A percentile compares a stretch with the other conserved stretches of the same genome.
Evolutionary conservation across 1,139 yeast genomes (phyloP).

Genomic region (Sugiyamaella castrensis): DNA sequence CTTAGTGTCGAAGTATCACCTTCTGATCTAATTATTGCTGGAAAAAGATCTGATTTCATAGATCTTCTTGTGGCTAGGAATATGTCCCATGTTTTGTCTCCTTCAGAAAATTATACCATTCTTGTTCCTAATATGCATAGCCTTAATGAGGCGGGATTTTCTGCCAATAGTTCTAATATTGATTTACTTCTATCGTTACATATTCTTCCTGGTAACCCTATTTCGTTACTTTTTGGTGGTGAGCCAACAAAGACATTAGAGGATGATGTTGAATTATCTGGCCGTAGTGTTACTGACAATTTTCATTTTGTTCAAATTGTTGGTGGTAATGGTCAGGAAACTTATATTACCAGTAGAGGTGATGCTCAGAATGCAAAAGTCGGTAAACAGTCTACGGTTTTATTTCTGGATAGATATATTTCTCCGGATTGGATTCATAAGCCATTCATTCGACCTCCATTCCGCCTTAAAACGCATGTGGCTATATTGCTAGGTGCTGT

Average conservation of each 20-base stretch:
- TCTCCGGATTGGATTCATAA: constrained; percentile 57
- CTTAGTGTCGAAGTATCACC: constrained; percentile 52
- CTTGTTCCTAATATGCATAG: constrained; percentile 69
- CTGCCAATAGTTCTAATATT: constrained; percentile 45
- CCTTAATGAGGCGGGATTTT: constrained; percentile 46
- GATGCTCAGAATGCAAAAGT: constrained; percentile 45
- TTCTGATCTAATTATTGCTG: constrained; percentile 53
- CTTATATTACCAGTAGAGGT: constrained; percentile 63
- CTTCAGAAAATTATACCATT: constrained; percentile 52
- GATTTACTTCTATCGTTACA: constrained; percentile 63
- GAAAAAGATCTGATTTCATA: constrained; percentile 45
- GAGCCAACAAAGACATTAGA: constrained; percentile 42
- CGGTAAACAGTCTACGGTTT: constrained; percentile 48
- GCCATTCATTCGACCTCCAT: constrained; percentile 33
- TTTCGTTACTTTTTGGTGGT: constrained; percentile 37
- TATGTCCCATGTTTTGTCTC: constrained; percentile 36
- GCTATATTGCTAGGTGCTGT: constrained; percentile 39
- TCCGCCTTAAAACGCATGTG: constrained; percentile 34
- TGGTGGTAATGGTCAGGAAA: constrained; percentile 63
- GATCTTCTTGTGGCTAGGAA: constrained; percentile 46
- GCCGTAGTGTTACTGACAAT: constrained; percentile 38
- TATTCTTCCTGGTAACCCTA: constrained; percentile 56
- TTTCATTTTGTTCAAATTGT: constrained; percentile 38
- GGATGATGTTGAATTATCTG: constrained; percentile 44
- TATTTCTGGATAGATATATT: constrained; percentile 68